Conservation (phyloP, 352 stramenopile species). For the Hyaloperonospora brassicae region DNA sequence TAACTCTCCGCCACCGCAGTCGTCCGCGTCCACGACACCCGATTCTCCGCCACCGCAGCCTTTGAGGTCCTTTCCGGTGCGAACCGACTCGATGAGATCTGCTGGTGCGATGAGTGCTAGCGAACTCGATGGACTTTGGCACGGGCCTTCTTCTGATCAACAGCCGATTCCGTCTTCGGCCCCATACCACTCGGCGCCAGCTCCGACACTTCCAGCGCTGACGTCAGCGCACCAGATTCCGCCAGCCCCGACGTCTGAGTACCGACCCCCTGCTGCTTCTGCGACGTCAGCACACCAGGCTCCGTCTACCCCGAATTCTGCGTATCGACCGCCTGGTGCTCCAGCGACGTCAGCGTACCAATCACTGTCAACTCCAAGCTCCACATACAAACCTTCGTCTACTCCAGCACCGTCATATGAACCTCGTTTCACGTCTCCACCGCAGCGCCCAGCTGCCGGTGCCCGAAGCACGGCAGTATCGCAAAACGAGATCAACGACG, state of each 20-base stretch:
- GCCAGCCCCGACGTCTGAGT: conserved; percentile 1
- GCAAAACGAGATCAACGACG: conserved; percentile 73
- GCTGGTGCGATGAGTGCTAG: conserved; percentile 25
- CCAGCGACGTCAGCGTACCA: conserved; percentile 1
- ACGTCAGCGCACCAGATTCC: too few relatives aligned
- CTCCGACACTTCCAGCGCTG: conserved; percentile 8
- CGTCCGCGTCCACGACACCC: conserved; percentile 1
- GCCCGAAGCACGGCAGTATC: conserved; percentile 36
- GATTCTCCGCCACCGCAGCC: conserved; percentile 9
- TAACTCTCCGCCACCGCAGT: conserved; percentile 6
- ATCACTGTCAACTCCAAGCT: conserved; percentile 7
- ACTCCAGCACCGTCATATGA: conserved; percentile 14
- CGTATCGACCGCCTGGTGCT: background rate
- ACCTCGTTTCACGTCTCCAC: conserved; percentile 13
- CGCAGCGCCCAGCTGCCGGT: conserved; percentile 18
- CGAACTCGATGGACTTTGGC: conserved; percentile 22
- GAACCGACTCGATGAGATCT: conserved; percentile 39
- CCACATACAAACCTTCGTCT: conserved; percentile 11
- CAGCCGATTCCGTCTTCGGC: conserved; percentile 3
- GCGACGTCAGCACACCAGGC: background rate
- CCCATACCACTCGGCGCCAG: conserved; percentile 14
- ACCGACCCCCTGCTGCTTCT: background rate
- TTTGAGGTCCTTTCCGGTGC: conserved; percentile 36
- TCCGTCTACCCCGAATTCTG: background rate
- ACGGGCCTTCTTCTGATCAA: conserved; percentile 9